phyloP scores from a whole-genome alignment of 1,139 yeast genomes.

The Saccharomyces hybrid region DNA sequence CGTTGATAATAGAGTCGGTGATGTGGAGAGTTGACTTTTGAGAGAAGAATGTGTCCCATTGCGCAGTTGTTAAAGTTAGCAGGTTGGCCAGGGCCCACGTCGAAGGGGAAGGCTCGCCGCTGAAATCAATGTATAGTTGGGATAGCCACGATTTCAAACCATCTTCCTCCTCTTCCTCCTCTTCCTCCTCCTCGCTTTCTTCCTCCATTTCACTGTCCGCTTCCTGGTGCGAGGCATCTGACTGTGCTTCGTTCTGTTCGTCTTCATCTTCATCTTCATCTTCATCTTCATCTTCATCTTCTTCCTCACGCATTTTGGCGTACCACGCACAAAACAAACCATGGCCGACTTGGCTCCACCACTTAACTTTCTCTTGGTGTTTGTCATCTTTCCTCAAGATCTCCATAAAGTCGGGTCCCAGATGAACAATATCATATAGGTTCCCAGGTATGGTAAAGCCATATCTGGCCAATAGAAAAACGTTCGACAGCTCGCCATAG shows the following conservation, averaged over 20 bases:
- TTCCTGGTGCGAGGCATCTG: not conserved
- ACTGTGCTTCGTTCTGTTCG: not conserved
- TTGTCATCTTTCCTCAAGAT: conserved; percentile 21
- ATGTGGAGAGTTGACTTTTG: conserved; percentile 1
- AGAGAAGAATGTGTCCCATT: conserved; percentile 6
- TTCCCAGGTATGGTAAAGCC: conserved; percentile 61
- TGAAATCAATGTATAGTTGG: conserved; percentile 10
- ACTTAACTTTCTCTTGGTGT: conserved; percentile 42
- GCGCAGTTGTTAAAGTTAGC: conserved; percentile 5
- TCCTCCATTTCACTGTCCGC: not conserved
- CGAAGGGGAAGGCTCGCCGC: conserved; percentile 9
- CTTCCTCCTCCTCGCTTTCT: not conserved
- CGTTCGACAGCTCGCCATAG: conserved; percentile 65
- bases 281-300: conserved; percentile 2
- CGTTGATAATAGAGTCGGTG: conserved; percentile 3
- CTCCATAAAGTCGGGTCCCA: conserved; percentile 32
- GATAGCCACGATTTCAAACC: conserved; percentile 10
- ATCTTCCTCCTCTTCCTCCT: conserved; percentile 5
- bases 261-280: conserved; percentile 5
- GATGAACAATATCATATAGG: conserved; percentile 48
- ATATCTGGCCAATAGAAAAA: conserved; percentile 60
- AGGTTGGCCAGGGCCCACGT: conserved; percentile 8
- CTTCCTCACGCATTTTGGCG: conserved; percentile 15
- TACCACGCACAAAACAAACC: conserved; percentile 30
- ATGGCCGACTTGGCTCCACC: conserved; percentile 58